Base-by-base conservation (phyloP, 805 yeast genomes). In the Hemisphaericaspora nanyangensis region DNA sequence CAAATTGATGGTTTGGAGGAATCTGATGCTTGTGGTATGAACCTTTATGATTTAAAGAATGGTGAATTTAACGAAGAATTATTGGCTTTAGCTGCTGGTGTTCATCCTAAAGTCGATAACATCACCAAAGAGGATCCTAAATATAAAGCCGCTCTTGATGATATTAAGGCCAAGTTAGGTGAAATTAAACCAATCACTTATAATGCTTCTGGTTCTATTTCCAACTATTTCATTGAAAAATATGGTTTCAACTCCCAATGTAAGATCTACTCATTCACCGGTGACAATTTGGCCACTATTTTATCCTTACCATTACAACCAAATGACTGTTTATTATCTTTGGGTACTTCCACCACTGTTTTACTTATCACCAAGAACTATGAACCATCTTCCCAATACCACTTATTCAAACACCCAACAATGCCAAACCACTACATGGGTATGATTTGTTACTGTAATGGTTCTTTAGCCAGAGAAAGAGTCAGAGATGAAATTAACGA, bases 1-100 rank as follows among this genome's bases (percentile, higher is more conserved):
- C 51, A 68, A 39, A 65, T 85, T 31, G 70, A 82, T 3, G 71
- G 74, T 3, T 65, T 87, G 40, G 97, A 89, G 49, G 82, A 82
- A 50, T 79, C 87, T 11, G 97, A 90, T 61, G 95, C 86, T 2
- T 87, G 96, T 63, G 97, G 97, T 8, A 88, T 88, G 93, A 90
- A 90, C 51, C 52, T 89, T 34, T 88, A 86, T 66, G 90, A 86
- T 58, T 74, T 89, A 29, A 46, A 64, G n/a, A 64, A 74, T 8
- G 66, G 71, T 24, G 56, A 69, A 15, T 88, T 77, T 69, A 70
- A 79, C 53, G 75, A 74, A 8, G 70, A 71, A 11, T 68, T 88
- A 29, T 52, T 86, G 17, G 63, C 77, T 1, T 59, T 75, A 12
- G 76, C 80, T 13, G 76, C 79, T 1, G 79, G 79, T 10, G 72